Evolutionary conservation across 768 basidiomycete genomes (phyloP).

Genomic region (Collybia sordida): DNA sequence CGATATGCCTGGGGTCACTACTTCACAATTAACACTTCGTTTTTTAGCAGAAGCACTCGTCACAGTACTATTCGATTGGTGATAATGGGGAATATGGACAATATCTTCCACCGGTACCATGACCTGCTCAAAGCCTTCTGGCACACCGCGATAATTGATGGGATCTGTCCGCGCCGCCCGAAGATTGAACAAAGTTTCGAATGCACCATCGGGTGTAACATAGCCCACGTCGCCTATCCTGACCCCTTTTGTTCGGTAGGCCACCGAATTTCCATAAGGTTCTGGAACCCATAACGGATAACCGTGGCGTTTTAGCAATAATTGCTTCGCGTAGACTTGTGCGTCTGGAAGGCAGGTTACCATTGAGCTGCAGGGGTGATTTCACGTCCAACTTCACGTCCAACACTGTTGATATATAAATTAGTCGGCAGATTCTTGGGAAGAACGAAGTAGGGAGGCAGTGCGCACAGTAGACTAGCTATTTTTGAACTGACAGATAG

Average conservation of each 20-base stretch:
- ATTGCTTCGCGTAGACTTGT: slow-evolving; percentile 9
- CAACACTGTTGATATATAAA: too few relatives aligned
- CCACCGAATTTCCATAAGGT: slow-evolving; percentile 18
- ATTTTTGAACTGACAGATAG: too few relatives aligned
- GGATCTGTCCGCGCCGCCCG: slow-evolving; percentile 12
- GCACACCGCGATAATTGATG: slow-evolving; percentile 14
- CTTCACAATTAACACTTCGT: slow-evolving; percentile 2
- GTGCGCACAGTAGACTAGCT: too few relatives aligned
- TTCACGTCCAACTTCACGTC: too few relatives aligned
- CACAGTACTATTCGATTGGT: slow-evolving; percentile 3
- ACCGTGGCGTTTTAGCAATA: slow-evolving; percentile 21
- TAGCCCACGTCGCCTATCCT: slow-evolving; percentile 21
- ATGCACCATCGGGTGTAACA: slow-evolving; percentile 20
- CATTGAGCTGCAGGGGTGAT: too few relatives aligned
- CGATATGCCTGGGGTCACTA: slow-evolving; percentile 9
- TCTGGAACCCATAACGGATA: slow-evolving; percentile 33
- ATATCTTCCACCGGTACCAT: slow-evolving; percentile 11
- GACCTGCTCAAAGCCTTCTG: slow-evolving; percentile 13
- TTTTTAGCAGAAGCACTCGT: slow-evolving; percentile 8
- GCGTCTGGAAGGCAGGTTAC: too few relatives aligned
- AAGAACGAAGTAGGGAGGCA: too few relatives aligned
- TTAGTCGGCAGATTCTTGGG: too few relatives aligned
- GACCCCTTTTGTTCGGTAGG: slow-evolving; percentile 19
- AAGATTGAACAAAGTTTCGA: slow-evolving; percentile 19
- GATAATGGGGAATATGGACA: slow-evolving; percentile 8